Percentiles rank a stretch among this genome's conserved stretches.
These are phyloP conservation scores for Neospora caninum DNA, from an alignment of 169 alveolate genomes.

Conservation along the genomic window DNA sequence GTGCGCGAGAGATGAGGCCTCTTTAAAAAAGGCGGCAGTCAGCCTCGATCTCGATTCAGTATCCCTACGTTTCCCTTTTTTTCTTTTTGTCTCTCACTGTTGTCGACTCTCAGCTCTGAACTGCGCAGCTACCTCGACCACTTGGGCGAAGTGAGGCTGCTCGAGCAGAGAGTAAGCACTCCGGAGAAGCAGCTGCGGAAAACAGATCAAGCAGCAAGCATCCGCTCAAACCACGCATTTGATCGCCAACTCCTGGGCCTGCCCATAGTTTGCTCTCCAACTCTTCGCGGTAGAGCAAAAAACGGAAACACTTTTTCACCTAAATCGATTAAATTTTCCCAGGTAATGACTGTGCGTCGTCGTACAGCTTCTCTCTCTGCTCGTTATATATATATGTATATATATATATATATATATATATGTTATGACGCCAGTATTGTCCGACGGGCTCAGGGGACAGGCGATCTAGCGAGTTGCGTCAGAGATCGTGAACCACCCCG, in stretches of 20 bases:
- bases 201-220: not conserved
- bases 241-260: not conserved
- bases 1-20: too few species aligned
- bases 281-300: not conserved
- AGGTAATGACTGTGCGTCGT: too few species aligned
- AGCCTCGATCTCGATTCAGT: too few species aligned
- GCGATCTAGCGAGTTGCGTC: too few species aligned
- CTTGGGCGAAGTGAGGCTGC: slow-evolving; percentile 31
- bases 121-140: not conserved
- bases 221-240: not conserved
- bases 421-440: too few species aligned
- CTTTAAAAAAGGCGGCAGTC: too few species aligned
- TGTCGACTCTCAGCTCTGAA: not conserved
- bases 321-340: not conserved
- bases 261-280: not conserved
- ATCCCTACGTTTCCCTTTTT: too few species aligned
- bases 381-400: not conserved
- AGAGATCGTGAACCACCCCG: too few species aligned
- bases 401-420: too few species aligned
- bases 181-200: slow-evolving; percentile 8
- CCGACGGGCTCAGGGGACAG: too few species aligned
- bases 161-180: slow-evolving; percentile 29
- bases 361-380: not conserved
- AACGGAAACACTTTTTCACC: not conserved
- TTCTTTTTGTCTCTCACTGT: too few species aligned